Percentiles rank a stretch among this genome's conserved stretches.
Conservation (phyloP, 805 yeast species). For the Kodamaea lidongshanica region DNA sequence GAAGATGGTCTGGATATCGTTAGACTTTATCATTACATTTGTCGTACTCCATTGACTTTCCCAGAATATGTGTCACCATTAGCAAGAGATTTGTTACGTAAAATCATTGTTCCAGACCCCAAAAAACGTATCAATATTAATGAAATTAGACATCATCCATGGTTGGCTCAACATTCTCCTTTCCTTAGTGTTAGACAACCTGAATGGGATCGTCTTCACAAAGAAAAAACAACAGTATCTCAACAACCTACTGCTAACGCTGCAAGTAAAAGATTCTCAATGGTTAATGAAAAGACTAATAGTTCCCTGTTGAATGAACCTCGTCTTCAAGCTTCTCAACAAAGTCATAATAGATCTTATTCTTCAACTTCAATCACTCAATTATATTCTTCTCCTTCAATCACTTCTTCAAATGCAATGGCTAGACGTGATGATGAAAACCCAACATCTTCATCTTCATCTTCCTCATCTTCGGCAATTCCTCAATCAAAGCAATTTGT, state of each 20-base stretch:
- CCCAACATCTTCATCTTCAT: slow-evolving; percentile 10
- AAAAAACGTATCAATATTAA: slow-evolving; percentile 60
- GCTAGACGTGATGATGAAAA: slow-evolving; percentile 30
- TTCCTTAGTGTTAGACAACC: slow-evolving; percentile 78
- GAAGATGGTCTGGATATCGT: slow-evolving; percentile 96
- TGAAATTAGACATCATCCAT: slow-evolving; percentile 73
- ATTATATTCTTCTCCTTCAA: slow-evolving; percentile 58
- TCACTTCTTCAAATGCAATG: slow-evolving; percentile 51
- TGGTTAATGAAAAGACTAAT: slow-evolving; percentile 37
- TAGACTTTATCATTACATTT: slow-evolving; percentile 83
- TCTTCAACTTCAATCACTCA: slow-evolving; percentile 26
- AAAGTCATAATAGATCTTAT: slow-evolving; percentile 27
- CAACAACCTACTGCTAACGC: slow-evolving; percentile 11
- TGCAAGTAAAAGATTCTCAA: slow-evolving; percentile 39
- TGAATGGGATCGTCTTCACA: slow-evolving; percentile 74
- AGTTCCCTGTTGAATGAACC: slow-evolving; percentile 9
- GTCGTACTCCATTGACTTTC: slow-evolving; percentile 85
- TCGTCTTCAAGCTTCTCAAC: slow-evolving; percentile 2
- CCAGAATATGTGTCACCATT: slow-evolving; percentile 89
- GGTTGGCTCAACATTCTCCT: slow-evolving; percentile 81
- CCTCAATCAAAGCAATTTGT: slow-evolving; percentile 16
- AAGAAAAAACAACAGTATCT: slow-evolving; percentile 18
- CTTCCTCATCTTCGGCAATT: slow-evolving; percentile 24
- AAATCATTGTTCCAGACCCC: slow-evolving; percentile 82
- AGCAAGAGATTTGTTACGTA: slow-evolving; percentile 84